A percentile compares a stretch with the other conserved stretches of the same genome.
These are phyloP conservation scores for Cladochytrium replicatum DNA, from an alignment of 192 early-diverging fungal genomes.

Conservation along the genomic window DNA sequence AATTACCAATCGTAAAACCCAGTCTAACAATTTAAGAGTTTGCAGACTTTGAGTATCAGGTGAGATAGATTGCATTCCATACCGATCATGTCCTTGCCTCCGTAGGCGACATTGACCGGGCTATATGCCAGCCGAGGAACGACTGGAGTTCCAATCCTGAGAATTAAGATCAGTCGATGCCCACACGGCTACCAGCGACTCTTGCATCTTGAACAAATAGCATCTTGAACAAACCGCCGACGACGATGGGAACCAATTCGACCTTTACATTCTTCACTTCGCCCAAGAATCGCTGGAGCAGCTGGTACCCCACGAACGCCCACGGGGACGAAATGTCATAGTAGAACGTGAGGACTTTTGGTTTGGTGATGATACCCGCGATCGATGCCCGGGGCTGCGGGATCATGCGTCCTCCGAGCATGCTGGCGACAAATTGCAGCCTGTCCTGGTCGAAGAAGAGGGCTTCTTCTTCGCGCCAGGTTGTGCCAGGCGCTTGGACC, in stretches of 20 bases:
- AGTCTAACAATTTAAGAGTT: too few species aligned
- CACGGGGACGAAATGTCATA: conserved; percentile 18
- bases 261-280: conserved; percentile 6
- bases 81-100: too few species aligned
- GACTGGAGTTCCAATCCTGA: too few species aligned
- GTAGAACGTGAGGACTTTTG: conserved; percentile 6
- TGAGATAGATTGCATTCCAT: too few species aligned
- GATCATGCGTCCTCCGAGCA: not conserved
- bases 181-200: too few species aligned
- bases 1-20: too few species aligned
- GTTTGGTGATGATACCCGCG: not conserved
- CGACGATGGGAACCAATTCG: conserved; percentile 5
- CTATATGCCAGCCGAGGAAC: too few species aligned
- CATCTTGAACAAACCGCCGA: conserved; percentile 15
- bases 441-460: conserved; percentile 18
- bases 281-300: conserved; percentile 4
- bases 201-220: too few species aligned
- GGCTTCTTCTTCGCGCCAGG: not conserved
- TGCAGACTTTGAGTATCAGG: too few species aligned
- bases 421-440: conserved; percentile 16
- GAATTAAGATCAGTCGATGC: too few species aligned
- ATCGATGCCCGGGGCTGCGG: not conserved
- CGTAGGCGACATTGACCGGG: too few species aligned
- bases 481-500: not conserved
- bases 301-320: conserved; percentile 8